Evolutionary conservation across 192 early-diverging fungal genomes (phyloP).

Genomic region (Coemansia biformis): DNA sequence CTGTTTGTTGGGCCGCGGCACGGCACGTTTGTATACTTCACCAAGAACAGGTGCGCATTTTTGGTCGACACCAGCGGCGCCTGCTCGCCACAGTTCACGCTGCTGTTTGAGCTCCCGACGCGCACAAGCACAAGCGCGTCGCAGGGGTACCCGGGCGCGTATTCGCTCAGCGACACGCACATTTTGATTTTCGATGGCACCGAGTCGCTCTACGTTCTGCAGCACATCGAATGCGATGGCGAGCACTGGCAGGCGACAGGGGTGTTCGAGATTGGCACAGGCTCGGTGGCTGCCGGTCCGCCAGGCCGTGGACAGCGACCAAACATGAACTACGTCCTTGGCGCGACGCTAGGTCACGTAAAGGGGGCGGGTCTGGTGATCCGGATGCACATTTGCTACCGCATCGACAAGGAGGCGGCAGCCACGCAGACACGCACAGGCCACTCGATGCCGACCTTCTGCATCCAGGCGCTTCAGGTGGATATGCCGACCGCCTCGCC

Average conservation of each 20-base stretch:
- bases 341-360: constrained; percentile 10
- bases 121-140: constrained; percentile 9
- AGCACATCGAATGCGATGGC: background rate
- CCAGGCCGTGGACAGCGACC: constrained; percentile 1
- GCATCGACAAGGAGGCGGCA: constrained; percentile 5
- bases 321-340: constrained; percentile 22
- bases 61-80: constrained; percentile 11
- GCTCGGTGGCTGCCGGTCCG: constrained; percentile 28
- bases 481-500: background rate
- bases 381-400: constrained; percentile 27
- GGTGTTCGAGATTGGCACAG: constrained; percentile 26
- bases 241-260: constrained; percentile 18
- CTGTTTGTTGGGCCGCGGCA: constrained; percentile 50
- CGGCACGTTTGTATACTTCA: constrained; percentile 22
- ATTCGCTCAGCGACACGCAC: constrained; percentile 5
- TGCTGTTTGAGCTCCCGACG: constrained; percentile 27
- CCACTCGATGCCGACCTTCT: constrained; percentile 13
- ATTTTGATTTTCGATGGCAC: constrained; percentile 39
- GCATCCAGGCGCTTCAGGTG: constrained; percentile 29
- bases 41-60: background rate
- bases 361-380: background rate
- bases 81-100: background rate
- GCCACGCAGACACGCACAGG: background rate
- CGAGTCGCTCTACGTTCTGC: constrained; percentile 27
- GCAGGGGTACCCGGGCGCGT: constrained; percentile 28